Percentiles rank a stretch among this genome's conserved stretches.
Conservation (phyloP, 352 stramenopile genomes). For the Elongisporangium undulatum region DNA sequence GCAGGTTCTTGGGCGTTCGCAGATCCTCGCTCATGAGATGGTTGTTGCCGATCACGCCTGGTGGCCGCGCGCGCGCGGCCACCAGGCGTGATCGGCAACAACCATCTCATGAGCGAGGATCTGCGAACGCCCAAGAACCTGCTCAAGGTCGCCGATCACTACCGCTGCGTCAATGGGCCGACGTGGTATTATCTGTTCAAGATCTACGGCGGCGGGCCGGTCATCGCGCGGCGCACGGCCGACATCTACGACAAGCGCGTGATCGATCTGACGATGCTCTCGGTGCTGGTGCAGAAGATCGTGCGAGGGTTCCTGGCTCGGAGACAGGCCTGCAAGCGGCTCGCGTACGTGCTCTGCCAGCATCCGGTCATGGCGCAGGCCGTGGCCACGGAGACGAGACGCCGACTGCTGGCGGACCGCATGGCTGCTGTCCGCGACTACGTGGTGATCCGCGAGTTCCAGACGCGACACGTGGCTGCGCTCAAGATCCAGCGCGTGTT, state of each 20-base stretch:
- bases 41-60: too few relatives aligned
- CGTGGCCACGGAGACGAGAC: constrained; percentile 12
- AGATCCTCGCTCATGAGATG: too few relatives aligned
- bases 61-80: background rate
- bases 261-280: constrained; percentile 32
- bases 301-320: constrained; percentile 53
- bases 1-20: too few relatives aligned
- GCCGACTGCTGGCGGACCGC: constrained; percentile 21
- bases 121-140: constrained; percentile 25
- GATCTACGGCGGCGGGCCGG: constrained; percentile 47
- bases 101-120: background rate
- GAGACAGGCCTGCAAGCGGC: constrained; percentile 10
- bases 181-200: constrained; percentile 45
- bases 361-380: constrained; percentile 25
- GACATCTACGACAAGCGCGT: constrained; percentile 35
- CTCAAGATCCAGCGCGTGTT: constrained; percentile 61
- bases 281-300: constrained; percentile 31
- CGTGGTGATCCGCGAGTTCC: constrained; percentile 48
- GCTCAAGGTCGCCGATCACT: constrained; percentile 27
- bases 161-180: constrained; percentile 52
- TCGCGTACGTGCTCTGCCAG: constrained; percentile 13
- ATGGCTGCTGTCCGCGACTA: constrained; percentile 47
- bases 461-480: constrained; percentile 41
- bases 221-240: constrained; percentile 34
- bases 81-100: background rate